Conservation (phyloP, 2,329 filamentous ascomycete genomes). For the Tolypocladium endophyticum region DNA sequence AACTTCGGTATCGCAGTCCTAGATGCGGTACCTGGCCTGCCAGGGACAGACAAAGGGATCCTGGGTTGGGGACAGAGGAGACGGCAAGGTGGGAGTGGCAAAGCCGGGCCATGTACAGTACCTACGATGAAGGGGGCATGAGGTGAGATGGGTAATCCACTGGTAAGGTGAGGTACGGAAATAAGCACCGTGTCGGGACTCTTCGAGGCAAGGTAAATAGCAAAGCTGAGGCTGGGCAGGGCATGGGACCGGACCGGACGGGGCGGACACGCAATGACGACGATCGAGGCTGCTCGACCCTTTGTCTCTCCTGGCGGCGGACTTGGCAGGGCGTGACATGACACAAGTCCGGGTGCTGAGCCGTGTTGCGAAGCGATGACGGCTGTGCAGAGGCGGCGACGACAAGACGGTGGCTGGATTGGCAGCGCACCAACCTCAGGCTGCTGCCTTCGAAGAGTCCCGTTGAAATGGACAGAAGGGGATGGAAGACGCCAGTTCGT, state of each 20-base stretch:
- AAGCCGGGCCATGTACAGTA: background rate
- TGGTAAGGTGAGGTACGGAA: background rate
- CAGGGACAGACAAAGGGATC: background rate
- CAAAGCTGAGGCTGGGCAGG: background rate
- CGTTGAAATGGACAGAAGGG: background rate
- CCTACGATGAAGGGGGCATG: background rate
- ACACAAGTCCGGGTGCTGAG: background rate
- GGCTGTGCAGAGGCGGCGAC: background rate
- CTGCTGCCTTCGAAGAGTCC: background rate
- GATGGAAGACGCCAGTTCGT: background rate
- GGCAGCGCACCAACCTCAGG: background rate
- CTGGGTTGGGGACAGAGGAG: background rate
- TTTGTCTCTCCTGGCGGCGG: background rate
- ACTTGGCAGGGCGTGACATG: background rate
- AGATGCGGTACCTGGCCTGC: background rate
- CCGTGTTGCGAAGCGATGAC: background rate
- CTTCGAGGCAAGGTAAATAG: background rate
- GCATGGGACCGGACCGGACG: background rate
- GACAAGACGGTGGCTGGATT: background rate
- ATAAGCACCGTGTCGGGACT: background rate
- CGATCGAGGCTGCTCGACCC: background rate
- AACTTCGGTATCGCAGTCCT: background rate
- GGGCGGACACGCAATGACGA: background rate
- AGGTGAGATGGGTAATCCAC: background rate
- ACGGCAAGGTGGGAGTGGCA: background rate